Percentiles rank a stretch among this genome's conserved stretches.
phyloP scores from a whole-genome alignment of 305 asterid species.

The Caryopteris hybrid region DNA sequence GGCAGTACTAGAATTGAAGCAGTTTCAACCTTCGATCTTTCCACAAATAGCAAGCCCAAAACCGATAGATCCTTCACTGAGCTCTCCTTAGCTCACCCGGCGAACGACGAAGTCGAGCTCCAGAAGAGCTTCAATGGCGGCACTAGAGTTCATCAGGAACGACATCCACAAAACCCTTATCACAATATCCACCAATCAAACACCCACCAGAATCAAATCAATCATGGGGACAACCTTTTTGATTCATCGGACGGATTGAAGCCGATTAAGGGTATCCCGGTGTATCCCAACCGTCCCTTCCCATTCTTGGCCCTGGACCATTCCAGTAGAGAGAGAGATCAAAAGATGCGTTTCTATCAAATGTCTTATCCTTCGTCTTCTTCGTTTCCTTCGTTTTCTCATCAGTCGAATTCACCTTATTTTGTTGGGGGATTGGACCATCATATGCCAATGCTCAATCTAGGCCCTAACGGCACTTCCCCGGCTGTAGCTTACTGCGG shows the following conservation, averaged over 20 bases:
- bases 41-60: slow-evolving; percentile 23
- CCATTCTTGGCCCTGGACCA: slow-evolving; percentile 50
- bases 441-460: slow-evolving; percentile 48
- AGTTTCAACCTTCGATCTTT: slow-evolving; percentile 30
- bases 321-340: slow-evolving; percentile 36
- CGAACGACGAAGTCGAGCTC: slow-evolving; percentile 19
- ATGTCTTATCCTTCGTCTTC: slow-evolving; percentile 29
- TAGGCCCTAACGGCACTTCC: slow-evolving; percentile 31
- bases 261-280: slow-evolving; percentile 93
- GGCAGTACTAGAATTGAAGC: not conserved
- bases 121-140: slow-evolving; percentile 6
- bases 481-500: slow-evolving; percentile 28
- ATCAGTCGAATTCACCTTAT: slow-evolving; percentile 24
- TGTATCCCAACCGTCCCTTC: slow-evolving; percentile 81
- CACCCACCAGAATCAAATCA: slow-evolving; percentile 27
- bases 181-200: slow-evolving; percentile 21
- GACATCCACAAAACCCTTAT: slow-evolving; percentile 51
- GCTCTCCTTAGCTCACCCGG: slow-evolving; percentile 65
- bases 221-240: slow-evolving; percentile 37
- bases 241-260: slow-evolving; percentile 51
- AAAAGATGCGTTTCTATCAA: slow-evolving; percentile 50
- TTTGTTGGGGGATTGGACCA: slow-evolving; percentile 47
- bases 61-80: slow-evolving; percentile 39
- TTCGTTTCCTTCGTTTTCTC: not conserved
- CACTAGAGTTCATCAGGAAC: slow-evolving; percentile 7